A percentile compares a stretch with the other conserved stretches of the same genome.
Evolutionary conservation across 345 rosid species (phyloP).

Genomic region (Citrus trifoliata): DNA sequence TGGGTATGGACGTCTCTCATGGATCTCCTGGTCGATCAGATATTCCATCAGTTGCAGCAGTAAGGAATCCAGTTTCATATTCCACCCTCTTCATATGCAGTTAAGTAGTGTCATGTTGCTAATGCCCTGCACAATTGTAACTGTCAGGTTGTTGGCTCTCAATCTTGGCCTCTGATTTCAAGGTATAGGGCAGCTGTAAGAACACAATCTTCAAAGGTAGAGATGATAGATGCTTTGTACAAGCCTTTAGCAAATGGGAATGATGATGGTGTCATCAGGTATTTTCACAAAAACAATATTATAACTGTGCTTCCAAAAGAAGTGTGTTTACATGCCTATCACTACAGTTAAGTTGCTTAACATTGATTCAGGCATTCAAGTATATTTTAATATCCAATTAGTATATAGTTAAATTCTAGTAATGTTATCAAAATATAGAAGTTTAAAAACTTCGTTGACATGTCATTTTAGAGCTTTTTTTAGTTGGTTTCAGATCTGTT

Average conservation of each 20-base stretch:
- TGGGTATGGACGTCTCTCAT: constrained; percentile 98
- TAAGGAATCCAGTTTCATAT: constrained; percentile 22
- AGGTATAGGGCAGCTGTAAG: constrained; percentile 88
- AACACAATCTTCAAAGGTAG: constrained; percentile 74
- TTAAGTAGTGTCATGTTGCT: neutral
- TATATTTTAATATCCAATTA: neutral
- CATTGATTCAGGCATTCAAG: neutral
- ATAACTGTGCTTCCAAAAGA: neutral
- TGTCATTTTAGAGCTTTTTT: neutral
- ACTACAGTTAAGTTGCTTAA: neutral
- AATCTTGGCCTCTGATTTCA: constrained; percentile 74
- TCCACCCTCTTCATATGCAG: neutral
- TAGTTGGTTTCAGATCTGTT: neutral
- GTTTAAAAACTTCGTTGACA: neutral
- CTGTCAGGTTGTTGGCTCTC: constrained; percentile 88
- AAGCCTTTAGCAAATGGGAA: constrained; percentile 53
- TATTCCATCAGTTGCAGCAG: constrained; percentile 82
- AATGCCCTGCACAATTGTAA: constrained; percentile 4
- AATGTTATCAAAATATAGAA: neutral
- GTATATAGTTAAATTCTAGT: neutral
- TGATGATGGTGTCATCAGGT: constrained; percentile 89
- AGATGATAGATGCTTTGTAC: constrained; percentile 86
- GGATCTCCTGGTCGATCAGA: constrained; percentile 80
- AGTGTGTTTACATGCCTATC: neutral
- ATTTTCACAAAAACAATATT: constrained; percentile 9